phyloP scores from a whole-genome alignment of 352 stramenopile genomes.

The Blastocystis sp. region DNA sequence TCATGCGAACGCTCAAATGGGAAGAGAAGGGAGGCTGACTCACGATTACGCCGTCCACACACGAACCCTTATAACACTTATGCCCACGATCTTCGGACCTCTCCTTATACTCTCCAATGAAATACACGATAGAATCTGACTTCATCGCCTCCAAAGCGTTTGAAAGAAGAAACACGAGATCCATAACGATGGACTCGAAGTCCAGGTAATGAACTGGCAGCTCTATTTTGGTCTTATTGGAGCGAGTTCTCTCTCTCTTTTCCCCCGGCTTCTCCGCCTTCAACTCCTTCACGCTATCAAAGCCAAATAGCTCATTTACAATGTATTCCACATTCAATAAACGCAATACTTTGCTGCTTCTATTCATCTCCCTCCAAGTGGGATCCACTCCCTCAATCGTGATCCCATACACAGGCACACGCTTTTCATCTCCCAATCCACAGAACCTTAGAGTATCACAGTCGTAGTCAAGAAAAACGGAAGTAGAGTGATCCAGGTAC shows the following conservation, averaged over 20 bases:
- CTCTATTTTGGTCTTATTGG: too few relatives aligned
- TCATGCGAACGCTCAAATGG: background rate
- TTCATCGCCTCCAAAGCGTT: background rate
- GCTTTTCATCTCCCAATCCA: background rate
- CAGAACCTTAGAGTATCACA: background rate
- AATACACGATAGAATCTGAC: background rate
- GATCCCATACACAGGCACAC: background rate
- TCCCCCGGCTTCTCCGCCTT: too few relatives aligned
- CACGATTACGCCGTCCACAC: background rate
- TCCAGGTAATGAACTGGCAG: too few relatives aligned
- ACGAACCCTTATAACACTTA: background rate
- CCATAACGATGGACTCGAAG: background rate
- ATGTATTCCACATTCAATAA: background rate
- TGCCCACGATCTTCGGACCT: background rate
- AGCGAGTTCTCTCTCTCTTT: too few relatives aligned
- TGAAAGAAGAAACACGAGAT: background rate
- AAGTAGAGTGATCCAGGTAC: background rate
- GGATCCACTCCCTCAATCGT: background rate
- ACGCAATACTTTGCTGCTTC: too few relatives aligned
- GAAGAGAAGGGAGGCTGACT: background rate
- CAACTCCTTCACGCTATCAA: background rate
- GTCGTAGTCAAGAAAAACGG: background rate
- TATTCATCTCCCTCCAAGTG: too few relatives aligned
- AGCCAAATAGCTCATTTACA: background rate
- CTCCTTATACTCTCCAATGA: conserved; percentile 38